Evolutionary conservation across 345 rosid genomes (phyloP).

Genomic region (Gossypium ekmanianum): DNA sequence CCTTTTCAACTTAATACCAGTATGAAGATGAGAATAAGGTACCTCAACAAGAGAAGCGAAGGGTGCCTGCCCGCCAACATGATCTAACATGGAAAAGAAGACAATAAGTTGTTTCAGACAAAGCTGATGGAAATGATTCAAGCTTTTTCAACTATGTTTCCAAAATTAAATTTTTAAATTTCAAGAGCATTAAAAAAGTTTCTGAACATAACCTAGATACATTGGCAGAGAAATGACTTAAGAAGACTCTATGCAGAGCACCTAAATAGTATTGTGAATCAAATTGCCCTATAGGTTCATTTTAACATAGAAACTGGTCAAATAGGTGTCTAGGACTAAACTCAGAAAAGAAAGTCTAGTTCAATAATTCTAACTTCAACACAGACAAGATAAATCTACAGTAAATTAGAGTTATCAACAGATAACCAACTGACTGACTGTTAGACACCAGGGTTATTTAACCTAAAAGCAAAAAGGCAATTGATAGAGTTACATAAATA

Average conservation of each 20-base stretch:
- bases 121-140: not conserved
- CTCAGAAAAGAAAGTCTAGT: not conserved
- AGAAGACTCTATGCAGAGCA: not conserved
- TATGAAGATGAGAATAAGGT: slow-evolving; percentile 9
- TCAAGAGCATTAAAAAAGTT: not conserved
- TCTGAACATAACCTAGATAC: not conserved
- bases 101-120: slow-evolving; percentile 8
- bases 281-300: not conserved
- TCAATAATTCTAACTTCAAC: not conserved
- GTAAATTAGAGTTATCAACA: not conserved
- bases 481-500: not conserved
- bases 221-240: not conserved
- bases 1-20: not conserved
- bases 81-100: slow-evolving; percentile 31
- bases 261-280: not conserved
- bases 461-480: not conserved
- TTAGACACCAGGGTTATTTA: not conserved
- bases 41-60: slow-evolving; percentile 41
- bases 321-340: not conserved
- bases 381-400: not conserved
- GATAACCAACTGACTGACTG: not conserved
- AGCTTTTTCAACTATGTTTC: not conserved
- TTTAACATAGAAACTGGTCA: not conserved
- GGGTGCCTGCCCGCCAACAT: slow-evolving; percentile 27
- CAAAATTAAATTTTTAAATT: not conserved